phyloP scores from a whole-genome alignment of 2,329 filamentous ascomycete species.

The Basipetospora chlamydospora region DNA sequence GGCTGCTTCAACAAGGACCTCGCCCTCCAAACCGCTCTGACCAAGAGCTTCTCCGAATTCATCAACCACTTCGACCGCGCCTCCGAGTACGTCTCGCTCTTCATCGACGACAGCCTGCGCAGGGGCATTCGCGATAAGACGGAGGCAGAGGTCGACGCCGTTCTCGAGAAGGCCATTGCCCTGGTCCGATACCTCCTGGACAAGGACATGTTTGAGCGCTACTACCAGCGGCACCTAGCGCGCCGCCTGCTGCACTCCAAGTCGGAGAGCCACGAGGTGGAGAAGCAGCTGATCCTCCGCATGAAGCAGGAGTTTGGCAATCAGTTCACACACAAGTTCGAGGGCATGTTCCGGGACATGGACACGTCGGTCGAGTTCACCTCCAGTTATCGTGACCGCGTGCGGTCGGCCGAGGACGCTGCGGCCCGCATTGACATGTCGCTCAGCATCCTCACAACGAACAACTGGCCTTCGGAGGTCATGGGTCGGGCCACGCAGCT shows the following conservation, averaged over 20 bases:
- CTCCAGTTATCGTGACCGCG: conserved; percentile 58
- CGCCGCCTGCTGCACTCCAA: conserved; percentile 77
- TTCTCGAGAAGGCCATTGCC: conserved; percentile 80
- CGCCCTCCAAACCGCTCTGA: conserved; percentile 65
- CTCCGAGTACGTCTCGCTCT: conserved; percentile 87
- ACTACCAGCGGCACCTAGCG: conserved; percentile 95
- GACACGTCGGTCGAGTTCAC: conserved; percentile 74
- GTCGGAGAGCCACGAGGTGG: conserved; percentile 78
- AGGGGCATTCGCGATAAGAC: conserved; percentile 88
- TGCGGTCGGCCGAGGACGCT: conserved; percentile 32
- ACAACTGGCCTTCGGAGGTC: conserved; percentile 86
- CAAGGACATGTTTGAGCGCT: conserved; percentile 88
- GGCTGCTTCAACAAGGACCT: conserved; percentile 63
- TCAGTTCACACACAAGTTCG: conserved; percentile 81
- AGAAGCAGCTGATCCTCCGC: conserved; percentile 87
- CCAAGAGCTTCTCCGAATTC: conserved; percentile 78
- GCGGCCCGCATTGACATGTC: conserved; percentile 52
- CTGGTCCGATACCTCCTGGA: conserved; percentile 80
- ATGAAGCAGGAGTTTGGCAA: conserved; percentile 97
- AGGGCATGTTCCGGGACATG: conserved; percentile 98
- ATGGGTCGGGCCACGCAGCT: conserved; percentile 45
- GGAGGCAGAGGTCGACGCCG: conserved; percentile 67
- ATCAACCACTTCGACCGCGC: conserved; percentile 81
- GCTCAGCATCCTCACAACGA: conserved; percentile 78
- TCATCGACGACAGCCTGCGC: conserved; percentile 93